These are phyloP conservation scores for Citrus unshiu DNA, from an alignment of 345 rosid genomes.

Conservation along the genomic window DNA sequence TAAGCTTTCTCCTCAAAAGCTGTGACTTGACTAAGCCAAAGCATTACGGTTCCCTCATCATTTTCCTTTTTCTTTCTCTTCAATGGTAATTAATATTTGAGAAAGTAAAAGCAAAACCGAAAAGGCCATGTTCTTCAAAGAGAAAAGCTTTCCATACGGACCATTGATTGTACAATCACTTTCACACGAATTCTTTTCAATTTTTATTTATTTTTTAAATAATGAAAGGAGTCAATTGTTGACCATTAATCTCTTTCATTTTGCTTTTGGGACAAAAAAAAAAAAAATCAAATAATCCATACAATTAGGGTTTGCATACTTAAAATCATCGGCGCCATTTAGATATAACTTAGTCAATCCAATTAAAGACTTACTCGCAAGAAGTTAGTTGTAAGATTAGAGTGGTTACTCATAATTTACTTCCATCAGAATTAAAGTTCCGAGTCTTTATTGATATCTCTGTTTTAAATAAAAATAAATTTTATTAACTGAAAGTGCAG, in stretches of 20 bases:
- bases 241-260: not conserved
- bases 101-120: conserved; percentile 17
- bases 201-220: not conserved
- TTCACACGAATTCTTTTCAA: conserved; percentile 14
- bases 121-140: conserved; percentile 14
- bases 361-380: too few relatives aligned
- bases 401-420: too few relatives aligned
- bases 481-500: too few relatives aligned
- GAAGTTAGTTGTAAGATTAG: too few relatives aligned
- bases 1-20: conserved; percentile 38
- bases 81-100: conserved; percentile 2
- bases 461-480: too few relatives aligned
- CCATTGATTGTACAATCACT: conserved; percentile 34
- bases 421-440: too few relatives aligned
- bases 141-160: conserved; percentile 20
- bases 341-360: too few relatives aligned
- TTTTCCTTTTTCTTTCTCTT: not conserved
- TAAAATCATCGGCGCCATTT: not conserved
- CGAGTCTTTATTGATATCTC: too few relatives aligned
- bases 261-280: not conserved
- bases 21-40: conserved; percentile 43
- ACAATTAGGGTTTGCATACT: not conserved
- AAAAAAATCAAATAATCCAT: not conserved
- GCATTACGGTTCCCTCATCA: not conserved
- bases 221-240: not conserved